Evolutionary conservation across 495 filamentous ascomycete species (phyloP), one percentile per base, ranked within the genome.

Genomic region (Penicillium cataractarum): DNA sequence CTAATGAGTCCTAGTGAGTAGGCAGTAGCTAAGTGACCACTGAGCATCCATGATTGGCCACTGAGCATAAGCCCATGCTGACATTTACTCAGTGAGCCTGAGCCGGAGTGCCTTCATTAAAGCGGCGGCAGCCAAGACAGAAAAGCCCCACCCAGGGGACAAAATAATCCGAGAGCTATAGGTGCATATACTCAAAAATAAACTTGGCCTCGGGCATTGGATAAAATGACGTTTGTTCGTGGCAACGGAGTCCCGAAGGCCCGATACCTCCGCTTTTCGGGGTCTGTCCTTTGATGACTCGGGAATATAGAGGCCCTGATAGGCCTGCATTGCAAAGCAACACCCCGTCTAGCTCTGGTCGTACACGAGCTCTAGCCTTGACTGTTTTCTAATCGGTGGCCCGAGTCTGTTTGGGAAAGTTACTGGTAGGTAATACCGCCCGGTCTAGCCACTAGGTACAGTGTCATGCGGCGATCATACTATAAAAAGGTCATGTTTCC

Each of bases 11-110:
- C n/a, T n/a, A n/a, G n/a, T n/a, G n/a, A n/a, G n/a, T n/a, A n/a
- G n/a, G n/a, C n/a, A n/a, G n/a, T n/a, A n/a, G n/a, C n/a, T n/a
- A n/a, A n/a, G n/a, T n/a, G 35, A 27, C 37, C 32, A 55, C 31
- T 37, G 31, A 37, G 17, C 10, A 19, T 37, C 17, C 1, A 2
- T 44, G 35, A 27, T 40, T 44, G 22, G 7, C 31, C 48, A 31
- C 48, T 58, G 40, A 58, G 56, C 37, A 29, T 53, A 19, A 60
- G 58, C 56, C 57, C 42, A 57, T 40, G 62, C 62, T 60, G 51
- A 65, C 37, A 65, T 68, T 56, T 62, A 65, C 62, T 68, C 59
- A 68, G 42, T 68, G 56, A 65, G 66, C 51, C 66, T 68, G 59
- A 68, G 58, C 58, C 62, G 63, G 63, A 65, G 50, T 44, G 60